Evolutionary conservation across 129 eudicot genomes (phyloP), one percentile per base, ranked within the genome.

Genomic region (Scalesia atractyloides): DNA sequence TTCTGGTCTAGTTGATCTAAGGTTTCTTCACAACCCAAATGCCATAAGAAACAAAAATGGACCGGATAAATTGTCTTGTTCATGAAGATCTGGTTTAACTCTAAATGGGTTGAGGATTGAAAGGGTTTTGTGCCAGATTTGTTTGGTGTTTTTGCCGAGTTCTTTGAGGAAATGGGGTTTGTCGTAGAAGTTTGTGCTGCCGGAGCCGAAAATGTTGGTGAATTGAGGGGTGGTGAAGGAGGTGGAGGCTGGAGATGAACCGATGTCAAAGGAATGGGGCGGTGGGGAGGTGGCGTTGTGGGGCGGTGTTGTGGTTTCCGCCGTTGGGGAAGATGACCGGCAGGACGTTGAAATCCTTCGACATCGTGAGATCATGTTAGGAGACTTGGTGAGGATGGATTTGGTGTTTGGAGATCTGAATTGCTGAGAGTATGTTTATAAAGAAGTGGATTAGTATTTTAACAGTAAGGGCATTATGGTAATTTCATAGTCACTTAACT

Each of bases 91-190:
- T 13, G 87, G 37, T 64, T 86, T 91, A 1, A 88, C 78, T 39
- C 80, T 58, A 59, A 88, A 91, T 5, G 14, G 5, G 92, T 88
- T 74, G n/a, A n/a, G n/a, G n/a, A n/a, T n/a, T n/a, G n/a, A n/a
- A n/a, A n/a, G n/a, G n/a, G n/a, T n/a, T n/a, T 91, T 91, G 74
- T 80, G 81, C 83, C 90, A 88, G 54, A 91, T 91, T 81, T 91
- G 97, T 71, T 80, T 88, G 3, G 97, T 91, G 84, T 91, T 91
- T 88, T 88, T n/a, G 44, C 97, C 97, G 39, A 91, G 81, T 47
- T 91, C 97, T 71, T 91, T 96, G 0, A 91, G 83, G n/a, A 91
- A 87, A 17, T 96, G 97, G n/a, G 90, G 96, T 76, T 91, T 96
- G 73, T 88, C 97, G 15, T 91, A 96, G 81, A 91, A 91, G 6